Evolutionary conservation across 148 eudicot species (phyloP), one percentile per base, ranked within the genome.

Genomic region (Camellia granthamiana): DNA sequence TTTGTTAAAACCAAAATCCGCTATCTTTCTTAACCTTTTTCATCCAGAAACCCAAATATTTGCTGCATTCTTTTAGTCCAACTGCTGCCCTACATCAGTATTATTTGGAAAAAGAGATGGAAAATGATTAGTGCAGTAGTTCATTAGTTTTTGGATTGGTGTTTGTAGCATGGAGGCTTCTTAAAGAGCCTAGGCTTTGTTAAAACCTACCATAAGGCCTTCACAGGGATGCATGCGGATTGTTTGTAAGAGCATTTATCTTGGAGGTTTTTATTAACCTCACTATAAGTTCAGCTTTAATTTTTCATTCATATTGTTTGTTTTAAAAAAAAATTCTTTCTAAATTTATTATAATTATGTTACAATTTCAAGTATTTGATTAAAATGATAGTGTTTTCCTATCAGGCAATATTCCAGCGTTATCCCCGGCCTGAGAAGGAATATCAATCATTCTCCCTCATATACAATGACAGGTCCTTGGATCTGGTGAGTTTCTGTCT

Each of bases 341-440:
- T 49, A 52, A 77, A 49, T 75, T 14, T 19, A 65, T n/a, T 14
- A 52, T 46, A 42, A 16, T 77, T 47, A 18, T 8, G 21, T 3
- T 61, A 60, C 30, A 75, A 19, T n/a, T 75, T 54, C 69, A 19
- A 75, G 74, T 44, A 19, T 47, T 63, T 78, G 78, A 74, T 55
- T 61, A 65, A 84, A 38, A 61, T 74, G 46, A 55, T 13, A 4
- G 38, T 58, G 5, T 54, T 60, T 73, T 82, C 62, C 59, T 52
- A 46, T 73, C 94, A 95, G 98, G 85, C 88, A 76, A 85, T 90
- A 83, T 95, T 95, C 76, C 91, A 95, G 89, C 90, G 97, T 83
- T 93, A 93, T 87, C 98, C 98, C 67, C 90, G 98, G 21, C 97
- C 97, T 58, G 97, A 95, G 81, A 95, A 93, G 87, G 98, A 95